phyloP scores from a whole-genome alignment of 106 monocot genomes.

The Ottelia alismoides region DNA sequence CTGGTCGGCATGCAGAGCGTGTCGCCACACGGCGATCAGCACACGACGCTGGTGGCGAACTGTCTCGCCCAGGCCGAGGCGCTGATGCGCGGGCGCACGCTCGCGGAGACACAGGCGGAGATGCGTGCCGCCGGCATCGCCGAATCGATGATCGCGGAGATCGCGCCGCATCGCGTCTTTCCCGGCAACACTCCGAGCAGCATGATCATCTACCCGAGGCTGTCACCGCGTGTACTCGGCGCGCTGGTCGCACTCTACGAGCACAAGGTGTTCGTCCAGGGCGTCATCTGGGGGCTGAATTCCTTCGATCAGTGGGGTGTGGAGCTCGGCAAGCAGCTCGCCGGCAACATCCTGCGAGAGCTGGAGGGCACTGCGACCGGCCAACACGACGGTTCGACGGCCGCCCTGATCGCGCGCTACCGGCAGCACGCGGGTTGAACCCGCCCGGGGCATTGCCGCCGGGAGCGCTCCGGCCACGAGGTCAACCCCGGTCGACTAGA shows the following conservation, averaged over 20 bases:
- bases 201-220: background rate
- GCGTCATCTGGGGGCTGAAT: background rate
- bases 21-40: background rate
- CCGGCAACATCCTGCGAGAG: too few species aligned
- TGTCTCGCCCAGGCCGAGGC: background rate
- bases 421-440: too few species aligned
- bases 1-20: background rate
- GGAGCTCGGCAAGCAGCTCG: background rate
- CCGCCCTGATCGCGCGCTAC: too few species aligned
- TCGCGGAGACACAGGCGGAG: too few species aligned
- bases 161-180: background rate
- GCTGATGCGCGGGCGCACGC: background rate
- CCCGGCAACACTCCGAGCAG: background rate
- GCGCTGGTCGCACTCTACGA: background rate
- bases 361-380: too few species aligned
- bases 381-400: too few species aligned
- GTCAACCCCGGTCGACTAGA: too few species aligned
- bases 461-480: too few species aligned
- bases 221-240: background rate
- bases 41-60: background rate
- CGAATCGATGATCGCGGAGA: background rate
- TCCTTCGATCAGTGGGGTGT: background rate
- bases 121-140: background rate
- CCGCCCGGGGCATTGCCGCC: too few species aligned
- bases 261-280: background rate